Conservation (phyloP, 495 filamentous ascomycete genomes). For the Penicillium robsamsonii region DNA sequence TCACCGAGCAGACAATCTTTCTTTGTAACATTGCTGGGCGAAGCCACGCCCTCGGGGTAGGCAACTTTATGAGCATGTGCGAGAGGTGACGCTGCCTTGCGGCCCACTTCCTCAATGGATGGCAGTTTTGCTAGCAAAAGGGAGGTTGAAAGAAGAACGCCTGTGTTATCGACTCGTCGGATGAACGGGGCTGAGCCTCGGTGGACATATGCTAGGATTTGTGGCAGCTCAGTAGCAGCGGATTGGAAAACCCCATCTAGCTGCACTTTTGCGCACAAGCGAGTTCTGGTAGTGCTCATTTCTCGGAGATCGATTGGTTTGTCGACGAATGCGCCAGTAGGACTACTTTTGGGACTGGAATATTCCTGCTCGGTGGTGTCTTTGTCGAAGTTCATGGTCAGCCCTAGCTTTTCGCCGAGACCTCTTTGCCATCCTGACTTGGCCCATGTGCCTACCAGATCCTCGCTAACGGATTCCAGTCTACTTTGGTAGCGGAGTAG, state of each 20-base stretch:
- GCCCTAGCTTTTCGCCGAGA: constrained; percentile 69
- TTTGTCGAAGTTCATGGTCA: constrained; percentile 60
- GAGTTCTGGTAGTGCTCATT: constrained; percentile 55
- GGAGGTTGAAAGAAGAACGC: constrained; percentile 73
- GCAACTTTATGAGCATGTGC: constrained; percentile 77
- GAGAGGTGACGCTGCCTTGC: constrained; percentile 59
- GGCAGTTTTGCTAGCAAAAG: constrained; percentile 78
- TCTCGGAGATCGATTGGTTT: constrained; percentile 59
- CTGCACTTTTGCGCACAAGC: constrained; percentile 28
- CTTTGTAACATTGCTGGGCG: constrained; percentile 69
- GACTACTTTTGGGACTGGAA: constrained; percentile 31
- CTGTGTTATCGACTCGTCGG: constrained; percentile 80
- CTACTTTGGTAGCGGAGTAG: constrained; percentile 71
- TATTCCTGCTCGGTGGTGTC: constrained; percentile 17
- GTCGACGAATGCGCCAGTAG: constrained; percentile 45
- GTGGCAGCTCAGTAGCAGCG: constrained; percentile 46
- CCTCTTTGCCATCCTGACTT: constrained; percentile 88
- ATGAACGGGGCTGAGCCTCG: constrained; percentile 57
- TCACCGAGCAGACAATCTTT: constrained; percentile 75
- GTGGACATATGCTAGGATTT: constrained; percentile 76
- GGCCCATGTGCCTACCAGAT: constrained; percentile 90
- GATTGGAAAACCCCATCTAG: constrained; percentile 20
- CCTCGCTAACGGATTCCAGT: constrained; percentile 83
- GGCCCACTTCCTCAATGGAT: constrained; percentile 63
- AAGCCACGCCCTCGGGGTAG: constrained; percentile 70